These are phyloP conservation scores for Harringtonia lauricola DNA, from an alignment of 2,329 filamentous ascomycete species.

Conservation along the genomic window DNA sequence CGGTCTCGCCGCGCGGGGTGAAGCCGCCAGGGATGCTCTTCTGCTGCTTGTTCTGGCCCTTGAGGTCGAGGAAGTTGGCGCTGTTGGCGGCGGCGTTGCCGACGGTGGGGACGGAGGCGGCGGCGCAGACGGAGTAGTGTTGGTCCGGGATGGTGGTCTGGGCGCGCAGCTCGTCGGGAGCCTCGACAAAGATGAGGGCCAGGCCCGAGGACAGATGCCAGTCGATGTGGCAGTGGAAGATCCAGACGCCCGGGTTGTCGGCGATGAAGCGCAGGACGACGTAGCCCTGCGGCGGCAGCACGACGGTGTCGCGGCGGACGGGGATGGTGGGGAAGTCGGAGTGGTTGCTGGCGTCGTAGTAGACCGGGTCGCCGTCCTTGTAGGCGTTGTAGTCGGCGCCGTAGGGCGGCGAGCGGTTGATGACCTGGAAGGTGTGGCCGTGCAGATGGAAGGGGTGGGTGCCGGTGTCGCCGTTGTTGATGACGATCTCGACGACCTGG, in stretches of 20 bases:
- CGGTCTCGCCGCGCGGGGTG: constrained; percentile 59
- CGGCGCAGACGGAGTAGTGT: constrained; percentile 45
- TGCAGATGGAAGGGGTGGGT: constrained; percentile 73
- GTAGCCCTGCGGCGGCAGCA: constrained; percentile 54
- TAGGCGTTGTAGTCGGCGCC: constrained; percentile 44
- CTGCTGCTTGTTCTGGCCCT: constrained; percentile 14
- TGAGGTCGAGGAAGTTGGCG: constrained; percentile 14
- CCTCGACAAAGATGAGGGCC: constrained; percentile 52
- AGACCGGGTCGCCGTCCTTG: constrained; percentile 25
- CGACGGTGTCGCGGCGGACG: constrained; percentile 57
- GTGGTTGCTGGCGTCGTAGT: constrained; percentile 12
- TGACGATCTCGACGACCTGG: constrained; percentile 59
- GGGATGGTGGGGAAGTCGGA: constrained; percentile 40
- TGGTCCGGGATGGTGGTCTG: constrained; percentile 46
- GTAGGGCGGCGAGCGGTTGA: constrained; percentile 46
- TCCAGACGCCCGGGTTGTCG: constrained; percentile 49
- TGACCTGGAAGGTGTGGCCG: constrained; percentile 55
- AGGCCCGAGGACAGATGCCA: constrained; percentile 65
- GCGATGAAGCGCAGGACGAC: constrained; percentile 57
- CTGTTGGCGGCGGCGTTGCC: constrained; percentile 20
- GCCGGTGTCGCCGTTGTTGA: constrained; percentile 66
- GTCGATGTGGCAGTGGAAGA: constrained; percentile 74
- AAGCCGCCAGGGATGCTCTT: constrained; percentile 23
- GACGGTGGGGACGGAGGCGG: constrained; percentile 11
- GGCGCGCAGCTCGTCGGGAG: constrained; percentile 50